Base-by-base conservation (phyloP, 345 rosid species). In the Aquilaria sinensis region DNA sequence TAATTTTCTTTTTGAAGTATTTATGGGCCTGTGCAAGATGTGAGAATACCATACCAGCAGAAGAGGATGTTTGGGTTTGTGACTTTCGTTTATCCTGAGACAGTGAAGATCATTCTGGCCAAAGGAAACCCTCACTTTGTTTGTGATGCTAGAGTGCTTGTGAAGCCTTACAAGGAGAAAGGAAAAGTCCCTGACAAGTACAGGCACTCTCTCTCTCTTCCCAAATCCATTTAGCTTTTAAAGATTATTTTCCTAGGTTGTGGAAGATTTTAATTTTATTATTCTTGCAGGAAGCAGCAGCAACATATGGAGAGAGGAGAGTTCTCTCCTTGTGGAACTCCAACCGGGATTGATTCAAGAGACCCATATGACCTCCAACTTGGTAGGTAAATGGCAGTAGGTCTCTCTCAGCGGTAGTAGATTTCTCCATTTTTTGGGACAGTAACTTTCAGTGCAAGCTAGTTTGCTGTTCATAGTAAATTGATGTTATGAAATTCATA, bases 31-130 rank as follows among this genome's bases (percentile, higher is more conserved):
- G 97, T 90, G 53, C 97, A 90, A 83, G 97, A 90, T 75, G 97
- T 90, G 77, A 86, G 97, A 72, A 90, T 90, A 63, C 96, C 96
- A 32, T 90, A 83, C 67, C 96, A 90, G 80, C 97, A 90, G 78
- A 90, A 90, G 88, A 81, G 97, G 72, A 90, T 90, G 97, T 90
- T 90, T 73, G 97, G 97, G 4, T 90, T 90, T 76, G 97, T 90
- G 51, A 86, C 96, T 51, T 90, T 90, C 51, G 82, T 88, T 54
- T 86, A 82, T 70, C 84, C 97, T n/a, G 97, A 88, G 58, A 90
- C 97, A 2, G 97, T 90, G 68, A 90, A 90, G 83, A 75, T 84
- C 59, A 90, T 90, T 61, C 71, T 90, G 10, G 97, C 97, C 62
- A 90, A 88, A 73, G 97, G 97, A 6, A 90, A 88, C 46, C 97